phyloP scores from a whole-genome alignment of 177 flowering plant genomes.

The Vitis hybrid region DNA sequence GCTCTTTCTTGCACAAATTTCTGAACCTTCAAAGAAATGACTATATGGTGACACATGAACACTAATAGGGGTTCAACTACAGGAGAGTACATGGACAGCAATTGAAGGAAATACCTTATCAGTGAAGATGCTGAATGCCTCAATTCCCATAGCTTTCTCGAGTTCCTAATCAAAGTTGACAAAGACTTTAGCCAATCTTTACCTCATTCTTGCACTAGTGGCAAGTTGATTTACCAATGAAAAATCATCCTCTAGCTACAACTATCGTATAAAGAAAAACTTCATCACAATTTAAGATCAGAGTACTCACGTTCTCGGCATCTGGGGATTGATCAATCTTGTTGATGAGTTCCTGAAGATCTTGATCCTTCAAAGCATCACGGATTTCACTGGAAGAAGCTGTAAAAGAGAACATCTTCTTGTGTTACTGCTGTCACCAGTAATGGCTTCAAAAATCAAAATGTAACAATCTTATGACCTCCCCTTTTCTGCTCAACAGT shows the following conservation, averaged over 20 bases:
- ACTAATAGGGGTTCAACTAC: background rate
- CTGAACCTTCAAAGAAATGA: background rate
- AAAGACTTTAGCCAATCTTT: background rate
- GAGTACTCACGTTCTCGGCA: slow-evolving; percentile 49
- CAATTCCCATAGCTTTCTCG: slow-evolving; percentile 59
- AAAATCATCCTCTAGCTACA: background rate
- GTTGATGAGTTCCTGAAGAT: slow-evolving; percentile 60
- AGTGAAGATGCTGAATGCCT: slow-evolving; percentile 54
- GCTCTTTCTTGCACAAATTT: background rate
- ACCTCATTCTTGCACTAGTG: background rate
- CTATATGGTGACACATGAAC: background rate
- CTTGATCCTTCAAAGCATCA: slow-evolving; percentile 60
- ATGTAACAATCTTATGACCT: background rate
- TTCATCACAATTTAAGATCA: background rate
- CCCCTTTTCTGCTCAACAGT: no score
- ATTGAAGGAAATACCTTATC: slow-evolving; percentile 52
- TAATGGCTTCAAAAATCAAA: background rate
- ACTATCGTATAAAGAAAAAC: background rate
- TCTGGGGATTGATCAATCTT: slow-evolving; percentile 56
- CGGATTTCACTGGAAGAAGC: slow-evolving; percentile 67
- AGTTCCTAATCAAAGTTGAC: slow-evolving; percentile 46
- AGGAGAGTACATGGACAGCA: background rate
- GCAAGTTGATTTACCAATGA: background rate
- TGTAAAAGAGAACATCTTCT: slow-evolving; percentile 24
- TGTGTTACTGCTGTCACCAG: background rate